A percentile compares a stretch with the other conserved stretches of the same genome.
phyloP scores from a whole-genome alignment of 2,329 filamentous ascomycete species.

The Aspergillus luchuensis region DNA sequence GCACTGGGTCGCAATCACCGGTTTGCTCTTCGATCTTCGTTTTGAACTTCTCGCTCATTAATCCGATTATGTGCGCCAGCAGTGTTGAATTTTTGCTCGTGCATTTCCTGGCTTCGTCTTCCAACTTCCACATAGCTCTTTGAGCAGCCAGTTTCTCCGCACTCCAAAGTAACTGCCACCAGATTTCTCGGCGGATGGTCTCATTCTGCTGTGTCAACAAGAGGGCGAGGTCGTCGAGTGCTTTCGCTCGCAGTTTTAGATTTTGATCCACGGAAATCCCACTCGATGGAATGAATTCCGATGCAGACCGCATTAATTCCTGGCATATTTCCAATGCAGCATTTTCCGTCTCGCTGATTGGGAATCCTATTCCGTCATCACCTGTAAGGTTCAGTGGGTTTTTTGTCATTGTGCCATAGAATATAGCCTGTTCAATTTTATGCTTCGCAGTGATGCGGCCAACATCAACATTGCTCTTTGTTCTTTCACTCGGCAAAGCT shows the following conservation, averaged over 20 bases:
- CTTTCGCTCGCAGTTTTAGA: slow-evolving; percentile 69
- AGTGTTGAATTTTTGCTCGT: slow-evolving; percentile 67
- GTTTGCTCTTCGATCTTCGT: slow-evolving; percentile 64
- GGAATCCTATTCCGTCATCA: slow-evolving; percentile 66
- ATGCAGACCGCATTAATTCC: slow-evolving; percentile 78
- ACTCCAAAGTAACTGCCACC: slow-evolving; percentile 82
- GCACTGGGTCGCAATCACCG: slow-evolving; percentile 75
- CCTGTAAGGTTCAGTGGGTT: slow-evolving; percentile 87
- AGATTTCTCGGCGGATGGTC: slow-evolving; percentile 65
- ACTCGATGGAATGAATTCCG: slow-evolving; percentile 70
- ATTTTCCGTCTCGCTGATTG: slow-evolving; percentile 68
- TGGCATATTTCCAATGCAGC: slow-evolving; percentile 78
- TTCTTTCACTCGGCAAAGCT: slow-evolving; percentile 37
- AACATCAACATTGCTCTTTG: slow-evolving; percentile 52
- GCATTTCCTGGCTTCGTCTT: slow-evolving; percentile 68
- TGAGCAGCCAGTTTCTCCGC: slow-evolving; percentile 89
- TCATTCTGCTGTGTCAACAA: slow-evolving; percentile 67
- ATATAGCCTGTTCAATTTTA: slow-evolving; percentile 92
- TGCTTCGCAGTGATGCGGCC: slow-evolving; percentile 73
- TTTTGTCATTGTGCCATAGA: slow-evolving; percentile 78
- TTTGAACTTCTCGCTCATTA: slow-evolving; percentile 75
- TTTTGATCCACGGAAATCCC: slow-evolving; percentile 80
- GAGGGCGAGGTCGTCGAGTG: slow-evolving; percentile 72
- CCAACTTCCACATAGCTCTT: slow-evolving; percentile 74
- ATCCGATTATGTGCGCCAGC: slow-evolving; percentile 72